Evolutionary conservation across 1,284 basidiomycete species (phyloP).

Genomic region (Trametes versicolor): DNA sequence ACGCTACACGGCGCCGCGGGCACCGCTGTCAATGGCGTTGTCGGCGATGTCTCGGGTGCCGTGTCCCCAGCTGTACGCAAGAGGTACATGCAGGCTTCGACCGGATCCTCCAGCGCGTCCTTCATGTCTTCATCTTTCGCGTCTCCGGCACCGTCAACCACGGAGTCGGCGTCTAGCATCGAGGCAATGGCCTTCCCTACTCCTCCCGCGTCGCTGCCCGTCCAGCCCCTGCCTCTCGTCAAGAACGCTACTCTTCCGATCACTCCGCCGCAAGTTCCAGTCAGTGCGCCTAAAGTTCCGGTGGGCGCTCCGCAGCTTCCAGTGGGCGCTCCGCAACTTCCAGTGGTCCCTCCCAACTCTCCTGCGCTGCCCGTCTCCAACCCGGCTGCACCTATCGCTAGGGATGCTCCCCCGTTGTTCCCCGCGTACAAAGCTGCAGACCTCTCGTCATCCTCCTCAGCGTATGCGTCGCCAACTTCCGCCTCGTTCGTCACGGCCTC

Average conservation of each 20-base stretch:
- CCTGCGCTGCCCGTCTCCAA: too few species aligned
- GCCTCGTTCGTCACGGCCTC: not conserved
- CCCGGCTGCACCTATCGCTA: slow-evolving; percentile 9
- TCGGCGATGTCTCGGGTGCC: not conserved
- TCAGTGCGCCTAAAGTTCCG: not conserved
- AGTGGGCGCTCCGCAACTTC: too few species aligned
- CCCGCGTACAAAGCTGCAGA: slow-evolving; percentile 13
- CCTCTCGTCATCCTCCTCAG: not conserved
- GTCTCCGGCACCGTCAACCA: not conserved
- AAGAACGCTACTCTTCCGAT: slow-evolving; percentile 17
- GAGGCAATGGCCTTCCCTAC: slow-evolving; percentile 11
- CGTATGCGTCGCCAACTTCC: not conserved
- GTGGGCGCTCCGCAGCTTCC: too few species aligned
- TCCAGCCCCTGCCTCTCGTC: not conserved
- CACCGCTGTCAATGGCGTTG: not conserved
- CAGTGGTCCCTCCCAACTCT: too few species aligned
- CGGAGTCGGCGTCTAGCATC: slow-evolving; percentile 1
- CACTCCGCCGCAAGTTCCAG: slow-evolving; percentile 25
- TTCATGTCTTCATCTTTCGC: not conserved
- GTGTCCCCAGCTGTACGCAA: not conserved
- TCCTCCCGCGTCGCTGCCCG: slow-evolving; percentile 1
- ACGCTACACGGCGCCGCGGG: not conserved
- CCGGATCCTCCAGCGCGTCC: not conserved
- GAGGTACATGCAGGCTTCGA: not conserved
- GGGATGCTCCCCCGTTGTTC: slow-evolving; percentile 28